Conservation (phyloP, 202 grass and related monocot genomes). For the Dendrocalamus latiflorus region DNA sequence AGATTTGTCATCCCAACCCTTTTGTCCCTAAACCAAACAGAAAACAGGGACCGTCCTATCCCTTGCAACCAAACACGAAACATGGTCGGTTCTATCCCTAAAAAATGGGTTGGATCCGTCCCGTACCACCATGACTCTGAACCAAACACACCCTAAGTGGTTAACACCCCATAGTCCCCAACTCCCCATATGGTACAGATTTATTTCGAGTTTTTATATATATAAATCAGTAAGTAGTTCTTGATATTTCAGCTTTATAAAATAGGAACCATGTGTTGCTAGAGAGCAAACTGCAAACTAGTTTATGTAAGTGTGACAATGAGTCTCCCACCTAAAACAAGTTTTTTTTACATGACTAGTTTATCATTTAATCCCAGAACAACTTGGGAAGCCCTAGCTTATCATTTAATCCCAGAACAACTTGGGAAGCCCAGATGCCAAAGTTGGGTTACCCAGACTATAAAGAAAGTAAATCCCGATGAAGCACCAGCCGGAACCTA, state of each 20-base stretch:
- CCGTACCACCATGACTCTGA: too few species aligned
- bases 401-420: not conserved
- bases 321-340: not conserved
- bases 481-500: not conserved
- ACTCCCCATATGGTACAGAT: not conserved
- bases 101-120: too few species aligned
- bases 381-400: too few species aligned
- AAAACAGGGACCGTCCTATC: too few species aligned
- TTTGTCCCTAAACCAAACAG: too few species aligned
- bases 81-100: too few species aligned
- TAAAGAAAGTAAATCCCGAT: not conserved
- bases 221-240: not conserved
- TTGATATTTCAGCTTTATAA: slow-evolving; percentile 3
- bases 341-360: not conserved
- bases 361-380: not conserved
- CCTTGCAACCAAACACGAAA: too few species aligned
- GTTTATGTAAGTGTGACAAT: not conserved
- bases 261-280: not conserved
- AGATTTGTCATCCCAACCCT: too few species aligned
- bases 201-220: not conserved
- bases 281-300: not conserved
- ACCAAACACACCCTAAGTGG: too few species aligned
- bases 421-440: not conserved
- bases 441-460: not conserved
- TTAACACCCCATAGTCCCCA: not conserved